Conservation (phyloP, 352 stramenopile genomes). For the Pythium brachiatum region DNA sequence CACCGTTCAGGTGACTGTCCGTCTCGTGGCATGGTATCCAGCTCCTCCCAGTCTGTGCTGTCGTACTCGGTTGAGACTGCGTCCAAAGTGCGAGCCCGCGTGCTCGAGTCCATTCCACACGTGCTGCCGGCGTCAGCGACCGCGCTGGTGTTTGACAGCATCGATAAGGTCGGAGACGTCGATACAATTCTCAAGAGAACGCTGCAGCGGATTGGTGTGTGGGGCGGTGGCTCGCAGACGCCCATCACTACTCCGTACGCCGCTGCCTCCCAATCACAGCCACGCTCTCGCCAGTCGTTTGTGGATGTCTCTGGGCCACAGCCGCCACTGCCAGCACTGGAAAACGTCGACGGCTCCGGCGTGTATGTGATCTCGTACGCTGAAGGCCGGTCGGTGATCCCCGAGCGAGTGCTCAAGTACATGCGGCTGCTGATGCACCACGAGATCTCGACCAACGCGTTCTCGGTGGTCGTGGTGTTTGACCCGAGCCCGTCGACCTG, state of each 20-base stretch:
- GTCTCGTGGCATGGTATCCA: conserved; percentile 2
- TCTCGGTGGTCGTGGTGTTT: conserved; percentile 77
- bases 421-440: conserved; percentile 87
- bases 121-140: conserved; percentile 49
- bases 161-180: conserved; percentile 76
- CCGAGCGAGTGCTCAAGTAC: conserved; percentile 80
- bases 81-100: conserved; percentile 56
- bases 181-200: conserved; percentile 67
- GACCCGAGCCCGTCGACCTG: conserved; percentile 66
- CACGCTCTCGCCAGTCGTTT: conserved; percentile 2
- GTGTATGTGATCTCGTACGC: conserved; percentile 81
- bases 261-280: neutral
- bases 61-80: conserved; percentile 66
- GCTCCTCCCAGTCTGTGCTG: conserved; percentile 38
- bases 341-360: conserved; percentile 30
- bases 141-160: conserved; percentile 51
- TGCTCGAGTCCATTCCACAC: conserved; percentile 55
- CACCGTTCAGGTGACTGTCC: conserved; percentile 66
- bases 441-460: conserved; percentile 81
- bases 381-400: conserved; percentile 67
- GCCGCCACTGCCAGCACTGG: conserved; percentile 10
- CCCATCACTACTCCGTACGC: conserved; percentile 78
- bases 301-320: neutral
- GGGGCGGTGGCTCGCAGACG: conserved; percentile 79
- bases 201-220: conserved; percentile 69